phyloP scores from a whole-genome alignment of 2,329 filamentous ascomycete genomes.

The Aureobasidium leucospermi region DNA sequence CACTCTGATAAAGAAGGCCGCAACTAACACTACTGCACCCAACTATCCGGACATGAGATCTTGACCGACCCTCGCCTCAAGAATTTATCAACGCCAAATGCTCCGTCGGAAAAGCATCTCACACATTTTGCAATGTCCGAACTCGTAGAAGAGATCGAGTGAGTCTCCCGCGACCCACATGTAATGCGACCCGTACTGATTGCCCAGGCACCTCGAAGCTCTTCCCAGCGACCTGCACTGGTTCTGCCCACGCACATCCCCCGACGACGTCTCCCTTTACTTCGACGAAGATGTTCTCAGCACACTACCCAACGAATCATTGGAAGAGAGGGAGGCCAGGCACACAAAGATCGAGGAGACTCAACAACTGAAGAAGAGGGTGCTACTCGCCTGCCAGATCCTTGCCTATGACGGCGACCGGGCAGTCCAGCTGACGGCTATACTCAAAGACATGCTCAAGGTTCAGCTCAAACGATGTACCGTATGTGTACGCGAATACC shows the following conservation, averaged over 20 bases:
- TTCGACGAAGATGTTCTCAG: conserved; percentile 39
- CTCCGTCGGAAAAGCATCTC: not conserved
- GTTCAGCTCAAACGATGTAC: conserved; percentile 40
- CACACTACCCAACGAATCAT: conserved; percentile 18
- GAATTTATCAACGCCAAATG: not conserved
- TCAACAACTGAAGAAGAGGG: conserved; percentile 32
- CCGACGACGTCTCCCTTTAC: conserved; percentile 30
- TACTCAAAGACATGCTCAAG: conserved; percentile 33
- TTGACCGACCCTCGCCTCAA: not conserved
- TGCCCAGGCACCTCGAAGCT: conserved; percentile 17
- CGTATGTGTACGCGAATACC: conserved; percentile 43
- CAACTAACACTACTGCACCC: not conserved
- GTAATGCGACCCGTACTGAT: not conserved
- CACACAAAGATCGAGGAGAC: conserved; percentile 32
- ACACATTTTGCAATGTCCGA: not conserved
- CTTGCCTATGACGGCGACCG: conserved; percentile 42
- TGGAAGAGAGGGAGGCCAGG: conserved; percentile 20
- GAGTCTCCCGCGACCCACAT: not conserved
- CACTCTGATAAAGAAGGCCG: not conserved
- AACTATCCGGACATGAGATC: not conserved
- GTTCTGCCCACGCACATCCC: conserved; percentile 39
- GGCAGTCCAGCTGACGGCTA: conserved; percentile 35
- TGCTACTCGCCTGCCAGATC: conserved; percentile 38
- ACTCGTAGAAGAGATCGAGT: conserved; percentile 11
- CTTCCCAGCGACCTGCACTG: conserved; percentile 37